phyloP scores from a whole-genome alignment of 2,329 filamentous ascomycete species.

The Botrytis hyacinthi region DNA sequence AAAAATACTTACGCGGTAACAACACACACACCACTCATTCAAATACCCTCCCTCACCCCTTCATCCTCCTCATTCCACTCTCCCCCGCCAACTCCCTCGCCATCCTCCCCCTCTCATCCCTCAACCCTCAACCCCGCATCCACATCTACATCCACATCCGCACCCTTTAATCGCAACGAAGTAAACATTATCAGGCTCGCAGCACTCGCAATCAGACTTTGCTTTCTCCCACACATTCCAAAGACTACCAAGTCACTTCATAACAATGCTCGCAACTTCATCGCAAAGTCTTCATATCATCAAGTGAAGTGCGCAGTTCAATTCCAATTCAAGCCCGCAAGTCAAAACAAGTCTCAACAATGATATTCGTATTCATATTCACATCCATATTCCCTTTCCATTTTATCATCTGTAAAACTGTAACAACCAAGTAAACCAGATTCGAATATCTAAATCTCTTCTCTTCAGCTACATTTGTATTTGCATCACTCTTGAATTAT shows the following conservation, averaged over 20 bases:
- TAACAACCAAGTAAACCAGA: not conserved
- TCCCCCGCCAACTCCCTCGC: not conserved
- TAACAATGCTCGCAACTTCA: too few species aligned
- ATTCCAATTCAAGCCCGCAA: not conserved
- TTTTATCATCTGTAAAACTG: not conserved
- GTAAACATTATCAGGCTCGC: fast-evolving
- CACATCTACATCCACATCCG: too few species aligned
- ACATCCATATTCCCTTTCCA: not conserved
- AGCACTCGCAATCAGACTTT: too few species aligned
- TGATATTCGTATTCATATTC: not conserved
- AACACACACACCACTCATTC: not conserved
- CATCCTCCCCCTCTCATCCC: too few species aligned
- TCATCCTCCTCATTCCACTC: not conserved
- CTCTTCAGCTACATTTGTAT: not conserved
- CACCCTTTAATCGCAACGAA: too few species aligned
- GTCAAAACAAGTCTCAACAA: not conserved
- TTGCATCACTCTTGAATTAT: not conserved
- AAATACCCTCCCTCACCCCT: not conserved
- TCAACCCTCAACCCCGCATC: not conserved
- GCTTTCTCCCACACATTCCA: too few species aligned
- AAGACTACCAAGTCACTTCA: too few species aligned
- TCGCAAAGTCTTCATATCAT: too few species aligned
- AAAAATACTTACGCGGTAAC: not conserved
- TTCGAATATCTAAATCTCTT: not conserved
- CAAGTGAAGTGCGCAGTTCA: not conserved